Conservation (phyloP, 306 rosid species). For the Canavalia ensiformis region DNA sequence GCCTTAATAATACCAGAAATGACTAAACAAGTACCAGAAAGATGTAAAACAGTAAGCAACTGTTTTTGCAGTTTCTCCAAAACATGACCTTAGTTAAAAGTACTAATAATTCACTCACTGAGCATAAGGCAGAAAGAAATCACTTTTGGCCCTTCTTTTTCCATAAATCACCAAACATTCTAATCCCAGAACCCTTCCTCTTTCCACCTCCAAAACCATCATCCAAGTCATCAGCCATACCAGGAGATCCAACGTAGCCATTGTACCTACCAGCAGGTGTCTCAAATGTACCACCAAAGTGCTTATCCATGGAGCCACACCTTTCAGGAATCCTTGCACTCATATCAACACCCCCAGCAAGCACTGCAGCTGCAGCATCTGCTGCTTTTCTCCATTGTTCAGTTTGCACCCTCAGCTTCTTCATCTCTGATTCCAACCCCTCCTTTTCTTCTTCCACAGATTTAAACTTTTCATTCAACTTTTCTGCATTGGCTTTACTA, state of each 20-base stretch:
- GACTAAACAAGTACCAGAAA: slow-evolving; percentile 40
- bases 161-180: slow-evolving; percentile 90
- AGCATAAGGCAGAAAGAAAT: neutral
- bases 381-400: slow-evolving; percentile 95
- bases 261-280: slow-evolving; percentile 68
- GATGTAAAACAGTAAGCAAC: slow-evolving; percentile 64
- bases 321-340: slow-evolving; percentile 74
- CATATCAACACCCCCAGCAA: slow-evolving; percentile 76
- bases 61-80: slow-evolving; percentile 49
- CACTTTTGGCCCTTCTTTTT: slow-evolving; percentile 80
- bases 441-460: slow-evolving; percentile 66
- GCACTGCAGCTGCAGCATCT: slow-evolving; percentile 91
- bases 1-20: slow-evolving; percentile 49
- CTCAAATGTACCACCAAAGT: slow-evolving; percentile 69
- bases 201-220: slow-evolving; percentile 76
- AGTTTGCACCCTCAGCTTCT: slow-evolving; percentile 84
- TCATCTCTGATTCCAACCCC: slow-evolving; percentile 76
- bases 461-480: slow-evolving; percentile 64
- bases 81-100: slow-evolving; percentile 43
- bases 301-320: slow-evolving; percentile 92
- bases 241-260: slow-evolving; percentile 79
- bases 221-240: slow-evolving; percentile 68
- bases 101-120: slow-evolving; percentile 18
- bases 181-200: slow-evolving; percentile 82
- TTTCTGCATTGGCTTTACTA: slow-evolving; percentile 53